A percentile compares a stretch with the other conserved stretches of the same genome.
phyloP scores from a whole-genome alignment of 1,284 basidiomycete species.

The Xerocomus amazonicus region DNA sequence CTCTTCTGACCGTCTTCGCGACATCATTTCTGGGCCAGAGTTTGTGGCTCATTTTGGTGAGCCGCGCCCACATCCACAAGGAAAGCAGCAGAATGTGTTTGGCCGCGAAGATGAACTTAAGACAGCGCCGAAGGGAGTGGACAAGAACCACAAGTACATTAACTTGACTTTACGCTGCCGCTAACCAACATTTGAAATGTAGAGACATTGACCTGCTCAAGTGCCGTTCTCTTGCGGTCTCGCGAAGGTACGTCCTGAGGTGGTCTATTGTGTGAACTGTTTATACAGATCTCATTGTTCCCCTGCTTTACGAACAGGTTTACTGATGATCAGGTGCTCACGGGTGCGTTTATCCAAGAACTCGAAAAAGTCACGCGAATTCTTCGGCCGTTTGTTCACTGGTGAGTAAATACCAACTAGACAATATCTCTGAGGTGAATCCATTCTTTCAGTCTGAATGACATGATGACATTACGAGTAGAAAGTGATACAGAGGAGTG shows the following conservation, averaged over 20 bases:
- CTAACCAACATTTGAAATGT: neutral
- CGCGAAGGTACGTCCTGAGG: slow-evolving; percentile 51
- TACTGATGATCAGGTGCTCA: slow-evolving; percentile 68
- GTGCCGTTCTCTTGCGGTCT: slow-evolving; percentile 75
- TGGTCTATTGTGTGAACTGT: neutral
- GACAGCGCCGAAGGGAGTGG: slow-evolving; percentile 83
- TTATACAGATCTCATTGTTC: slow-evolving; percentile 1
- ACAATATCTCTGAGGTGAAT: neutral
- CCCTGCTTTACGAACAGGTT: slow-evolving; percentile 49
- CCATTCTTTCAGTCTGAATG: slow-evolving; percentile 54
- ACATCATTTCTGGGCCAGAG: slow-evolving; percentile 56
- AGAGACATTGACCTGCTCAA: slow-evolving; percentile 87
- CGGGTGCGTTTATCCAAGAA: slow-evolving; percentile 53
- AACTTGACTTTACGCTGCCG: neutral
- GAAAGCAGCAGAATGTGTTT: slow-evolving; percentile 70
- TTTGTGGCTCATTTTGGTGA: slow-evolving; percentile 76
- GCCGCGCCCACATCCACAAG: slow-evolving; percentile 58
- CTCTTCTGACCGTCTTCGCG: slow-evolving; percentile 61
- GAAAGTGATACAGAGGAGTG: slow-evolving; percentile 18
- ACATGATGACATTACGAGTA: slow-evolving; percentile 51
- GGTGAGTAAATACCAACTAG: slow-evolving; percentile 47
- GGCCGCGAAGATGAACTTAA: slow-evolving; percentile 81
- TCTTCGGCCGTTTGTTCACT: slow-evolving; percentile 76
- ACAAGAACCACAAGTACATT: slow-evolving; percentile 68
- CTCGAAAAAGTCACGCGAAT: slow-evolving; percentile 54